Evolutionary conservation across 129 eudicot genomes (phyloP).

Genomic region (Logfia minima): DNA sequence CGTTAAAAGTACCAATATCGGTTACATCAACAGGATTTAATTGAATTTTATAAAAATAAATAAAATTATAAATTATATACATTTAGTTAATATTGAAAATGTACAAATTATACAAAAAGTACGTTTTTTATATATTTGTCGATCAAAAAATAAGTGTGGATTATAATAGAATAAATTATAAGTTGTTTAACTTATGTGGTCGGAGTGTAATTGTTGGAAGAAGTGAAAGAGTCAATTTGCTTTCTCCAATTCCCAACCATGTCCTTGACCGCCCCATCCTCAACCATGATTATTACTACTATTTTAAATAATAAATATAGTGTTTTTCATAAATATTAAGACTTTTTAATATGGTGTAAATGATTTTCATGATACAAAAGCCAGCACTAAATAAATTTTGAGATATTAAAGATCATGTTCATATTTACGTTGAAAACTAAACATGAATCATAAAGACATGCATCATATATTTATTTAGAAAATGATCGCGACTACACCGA

Average conservation of each 20-base stretch:
- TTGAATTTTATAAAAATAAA: background rate
- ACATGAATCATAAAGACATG: too few species aligned
- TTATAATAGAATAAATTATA: constrained; percentile 1
- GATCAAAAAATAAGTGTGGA: constrained; percentile 4
- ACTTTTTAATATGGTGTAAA: too few species aligned
- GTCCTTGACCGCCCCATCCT: constrained; percentile 36
- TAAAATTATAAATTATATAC: too few species aligned
- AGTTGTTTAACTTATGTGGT: constrained; percentile 39
- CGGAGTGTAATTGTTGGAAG: constrained; percentile 45
- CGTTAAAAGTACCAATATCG: background rate
- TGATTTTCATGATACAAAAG: background rate
- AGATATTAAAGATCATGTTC: background rate
- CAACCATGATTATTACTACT: background rate
- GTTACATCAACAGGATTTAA: background rate
- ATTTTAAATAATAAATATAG: background rate
- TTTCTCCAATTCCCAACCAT: constrained; percentile 53
- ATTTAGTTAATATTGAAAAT: background rate
- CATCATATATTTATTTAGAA: too few species aligned
- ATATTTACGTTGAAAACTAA: background rate
- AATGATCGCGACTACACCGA: too few species aligned
- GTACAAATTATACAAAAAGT: background rate
- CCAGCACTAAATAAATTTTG: background rate
- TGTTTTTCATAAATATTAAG: background rate
- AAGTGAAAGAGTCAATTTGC: constrained; percentile 44
- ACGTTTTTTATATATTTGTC: background rate